Conservation (phyloP, 192 early-diverging fungal species). For the Piromyces finnis region DNA sequence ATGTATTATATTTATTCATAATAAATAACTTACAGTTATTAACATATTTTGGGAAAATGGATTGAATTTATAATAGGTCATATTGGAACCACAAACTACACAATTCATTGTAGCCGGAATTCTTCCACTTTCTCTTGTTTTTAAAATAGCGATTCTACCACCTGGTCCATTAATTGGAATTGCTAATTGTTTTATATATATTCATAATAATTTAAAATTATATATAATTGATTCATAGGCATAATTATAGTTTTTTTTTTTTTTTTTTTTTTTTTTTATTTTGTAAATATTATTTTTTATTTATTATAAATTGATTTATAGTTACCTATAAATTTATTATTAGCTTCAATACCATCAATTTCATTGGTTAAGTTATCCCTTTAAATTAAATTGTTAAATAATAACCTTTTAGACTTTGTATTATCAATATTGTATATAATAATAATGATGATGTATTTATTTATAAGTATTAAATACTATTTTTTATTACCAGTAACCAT, state of each 20-base stretch:
- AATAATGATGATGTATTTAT: too few relatives aligned
- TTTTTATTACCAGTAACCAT: background rate
- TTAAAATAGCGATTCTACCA: slow-evolving; percentile 55
- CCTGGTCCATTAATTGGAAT: slow-evolving; percentile 58
- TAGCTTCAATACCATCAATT: background rate
- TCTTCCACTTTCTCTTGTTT: slow-evolving; percentile 40
- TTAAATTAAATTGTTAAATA: background rate
- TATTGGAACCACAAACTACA: slow-evolving; percentile 34
- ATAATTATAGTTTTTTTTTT: background rate
- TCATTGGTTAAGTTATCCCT: background rate
- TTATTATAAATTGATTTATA: too few relatives aligned
- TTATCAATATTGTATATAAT: too few relatives aligned
- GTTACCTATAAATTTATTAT: background rate
- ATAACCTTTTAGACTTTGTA: too few relatives aligned
- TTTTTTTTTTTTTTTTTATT: background rate
- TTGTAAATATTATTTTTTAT: too few relatives aligned
- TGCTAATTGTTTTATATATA: slow-evolving; percentile 27
- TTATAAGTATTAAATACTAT: too few relatives aligned
- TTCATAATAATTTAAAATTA: too few relatives aligned
- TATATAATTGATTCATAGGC: too few relatives aligned
- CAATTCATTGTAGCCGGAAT: slow-evolving; percentile 34
- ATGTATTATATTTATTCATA: too few relatives aligned
- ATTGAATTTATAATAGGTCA: slow-evolving; percentile 50
- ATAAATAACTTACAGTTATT: slow-evolving; percentile 17
- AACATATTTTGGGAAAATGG: slow-evolving; percentile 44